Percentiles rank a stretch among this genome's conserved stretches.
Evolutionary conservation across 2,329 filamentous ascomycete species (phyloP).

Genomic region (Neophaeococcomyces aloes): DNA sequence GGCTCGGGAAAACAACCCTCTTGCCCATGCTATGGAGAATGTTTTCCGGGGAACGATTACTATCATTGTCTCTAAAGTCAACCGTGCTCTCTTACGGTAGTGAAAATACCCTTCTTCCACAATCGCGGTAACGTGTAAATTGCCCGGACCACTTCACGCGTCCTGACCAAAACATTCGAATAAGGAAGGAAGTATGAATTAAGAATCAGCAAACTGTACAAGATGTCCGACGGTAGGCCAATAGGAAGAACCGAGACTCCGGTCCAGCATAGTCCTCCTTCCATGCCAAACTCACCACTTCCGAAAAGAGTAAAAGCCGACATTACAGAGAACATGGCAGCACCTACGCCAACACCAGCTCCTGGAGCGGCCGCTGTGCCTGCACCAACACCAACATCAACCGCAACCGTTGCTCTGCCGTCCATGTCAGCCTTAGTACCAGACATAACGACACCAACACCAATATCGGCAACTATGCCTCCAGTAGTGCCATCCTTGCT

Average conservation of each 20-base stretch:
- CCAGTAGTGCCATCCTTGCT: constrained; percentile 50
- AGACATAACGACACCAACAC: constrained; percentile 13
- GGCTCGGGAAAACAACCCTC: background rate
- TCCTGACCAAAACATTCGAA: no score
- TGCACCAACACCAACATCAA: background rate
- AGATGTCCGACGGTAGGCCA: constrained; percentile 6
- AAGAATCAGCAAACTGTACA: background rate
- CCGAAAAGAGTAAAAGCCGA: constrained; percentile 66
- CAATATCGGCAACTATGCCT: constrained; percentile 11
- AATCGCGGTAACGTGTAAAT: no score
- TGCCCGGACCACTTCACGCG: no score
- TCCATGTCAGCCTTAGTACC: constrained; percentile 6
- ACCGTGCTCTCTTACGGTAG: no score
- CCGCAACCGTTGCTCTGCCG: background rate
- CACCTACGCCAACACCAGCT: constrained; percentile 24
- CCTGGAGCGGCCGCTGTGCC: background rate
- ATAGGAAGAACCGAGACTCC: constrained; percentile 21
- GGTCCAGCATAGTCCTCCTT: constrained; percentile 39
- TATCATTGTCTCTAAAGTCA: no score
- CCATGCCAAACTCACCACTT: constrained; percentile 60
- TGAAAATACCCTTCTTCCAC: no score
- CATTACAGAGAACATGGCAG: constrained; percentile 25
- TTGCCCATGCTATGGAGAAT: background rate
- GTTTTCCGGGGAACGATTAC: background rate
- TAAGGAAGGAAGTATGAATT: background rate